phyloP scores from a whole-genome alignment of 345 rosid genomes.

The Syzygium aqueum region DNA sequence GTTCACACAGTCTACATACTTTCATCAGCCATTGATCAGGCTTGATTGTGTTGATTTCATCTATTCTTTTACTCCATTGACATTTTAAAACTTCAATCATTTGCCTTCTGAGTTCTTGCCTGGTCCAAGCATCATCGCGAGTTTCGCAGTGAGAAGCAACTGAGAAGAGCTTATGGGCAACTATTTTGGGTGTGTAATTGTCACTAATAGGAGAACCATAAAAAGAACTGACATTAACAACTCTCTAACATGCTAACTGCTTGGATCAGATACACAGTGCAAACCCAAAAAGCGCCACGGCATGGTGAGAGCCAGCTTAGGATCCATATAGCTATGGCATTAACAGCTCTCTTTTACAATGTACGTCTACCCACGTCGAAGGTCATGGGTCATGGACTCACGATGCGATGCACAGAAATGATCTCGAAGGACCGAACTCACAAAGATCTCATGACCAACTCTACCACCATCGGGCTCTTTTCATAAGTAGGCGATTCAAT shows the following conservation, averaged over 20 bases:
- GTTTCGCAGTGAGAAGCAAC: not conserved
- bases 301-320: too few relatives aligned
- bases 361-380: too few relatives aligned
- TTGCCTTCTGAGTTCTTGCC: not conserved
- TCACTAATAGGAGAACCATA: not conserved
- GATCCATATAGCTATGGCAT: too few relatives aligned
- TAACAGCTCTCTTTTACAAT: too few relatives aligned
- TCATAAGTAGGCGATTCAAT: not conserved
- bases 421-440: not conserved
- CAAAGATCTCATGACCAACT: not conserved
- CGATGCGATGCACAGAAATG: not conserved
- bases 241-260: not conserved
- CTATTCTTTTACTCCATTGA: not conserved
- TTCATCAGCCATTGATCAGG: not conserved
- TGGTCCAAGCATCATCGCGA: not conserved
- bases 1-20: not conserved
- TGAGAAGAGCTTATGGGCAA: not conserved
- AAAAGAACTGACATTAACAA: not conserved
- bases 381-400: not conserved
- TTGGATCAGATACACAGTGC: not conserved
- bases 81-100: not conserved
- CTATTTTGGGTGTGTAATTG: not conserved
- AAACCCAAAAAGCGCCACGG: not conserved
- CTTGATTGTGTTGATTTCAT: not conserved
- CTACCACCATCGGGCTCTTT: not conserved